Evolutionary conservation across 176 grass and related monocot genomes (phyloP), one percentile per base, ranked within the genome.

Genomic region (Zizania latifolia): DNA sequence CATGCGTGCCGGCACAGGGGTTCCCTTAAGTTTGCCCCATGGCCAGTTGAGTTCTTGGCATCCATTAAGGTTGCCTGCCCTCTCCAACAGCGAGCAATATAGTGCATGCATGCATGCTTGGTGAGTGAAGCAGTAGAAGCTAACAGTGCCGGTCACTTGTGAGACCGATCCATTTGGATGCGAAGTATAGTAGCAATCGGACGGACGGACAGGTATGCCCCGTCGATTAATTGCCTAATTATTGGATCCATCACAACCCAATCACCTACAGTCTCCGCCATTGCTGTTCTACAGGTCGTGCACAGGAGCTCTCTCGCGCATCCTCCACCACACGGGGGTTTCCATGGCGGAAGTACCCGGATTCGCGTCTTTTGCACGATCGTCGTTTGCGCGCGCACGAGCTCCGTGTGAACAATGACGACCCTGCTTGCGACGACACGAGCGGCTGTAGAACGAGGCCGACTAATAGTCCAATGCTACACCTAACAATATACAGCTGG

Each of bases 221-320:
- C 85, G 72, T 79, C 85, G 79, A 24, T 72, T 87, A 23, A 87
- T 60, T 78, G 80, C 50, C 68, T 61, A 83, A 87, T 87, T 87
- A 87, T 87, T 87, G 73, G 60, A 40, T 57, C 48, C 74, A 82
- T 87, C 72, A 82, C 48, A 71, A 40, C 31, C 41, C 85, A 78
- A 78, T 87, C 79, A 72, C 58, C 1, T 53, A 53, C 48, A 53
- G 48, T 22, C 35, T 41, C 71, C 17, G 28, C 62, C 44, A 15
- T 58, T 6, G 36, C 53, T 60, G 66, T 24, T 33, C 29, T 61
- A 60, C 54, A 58, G 36, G 31, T 10, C 14, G 58, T 12, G 21
- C 43, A 85, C 61, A 74, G 69, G 63, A 68, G 38, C 68, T 58
- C 48, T n/a, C n/a, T n/a, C 59, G 19, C n/a, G 27, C 19, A 36